Evolutionary conservation across 2,329 filamentous ascomycete species (phyloP), one percentile per base, ranked within the genome.

Genomic region (Fusarium fracticaudum): DNA sequence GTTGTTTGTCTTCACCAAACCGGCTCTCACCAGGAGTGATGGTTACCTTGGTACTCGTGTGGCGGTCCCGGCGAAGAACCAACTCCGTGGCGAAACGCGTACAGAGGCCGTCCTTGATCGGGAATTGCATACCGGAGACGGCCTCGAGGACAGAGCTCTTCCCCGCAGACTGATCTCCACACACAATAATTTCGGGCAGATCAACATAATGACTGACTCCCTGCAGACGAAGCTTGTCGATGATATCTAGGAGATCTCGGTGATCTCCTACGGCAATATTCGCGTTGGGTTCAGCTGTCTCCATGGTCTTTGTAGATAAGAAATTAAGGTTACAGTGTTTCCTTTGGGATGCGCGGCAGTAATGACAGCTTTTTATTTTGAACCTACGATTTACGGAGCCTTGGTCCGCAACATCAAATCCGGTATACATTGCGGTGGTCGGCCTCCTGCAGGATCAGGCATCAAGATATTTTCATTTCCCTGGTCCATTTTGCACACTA

Each of bases 61-160:
- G n/a, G 0, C 79, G 55, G 0, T 79, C 12, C 8, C 80, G 67
- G 3, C 89, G 86, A 11, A 92, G 84, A 18, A 90, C 83, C 15
- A 92, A 80, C 77, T 92, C 89, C 0, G 89, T 92, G 0, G 90
- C 86, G 66, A 92, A 92, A 0, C 88, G 84, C 0, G 90, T 92
- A 77, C 90, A 92, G 0, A 91, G 77, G 31, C 85, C 87, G 64
- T 88, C 87, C n/a, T 89, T 88, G 17, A 85, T 82, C 0, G 90
- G 90, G 68, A 92, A 92, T 0, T 86, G 83, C 3, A 92, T 84
- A 6, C 88, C 86, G 0, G 90, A 90, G 43, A 93, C 88, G 1
- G 89, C 90, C 75, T 92, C 89, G 0, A 92, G 85, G 1, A 92
- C 89, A 0, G 90, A 92, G 57, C 88, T 91, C 79, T 92, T 92